Evolutionary conservation across 2,329 filamentous ascomycete genomes (phyloP).

Genomic region (Raffaelea deltoideospora): DNA sequence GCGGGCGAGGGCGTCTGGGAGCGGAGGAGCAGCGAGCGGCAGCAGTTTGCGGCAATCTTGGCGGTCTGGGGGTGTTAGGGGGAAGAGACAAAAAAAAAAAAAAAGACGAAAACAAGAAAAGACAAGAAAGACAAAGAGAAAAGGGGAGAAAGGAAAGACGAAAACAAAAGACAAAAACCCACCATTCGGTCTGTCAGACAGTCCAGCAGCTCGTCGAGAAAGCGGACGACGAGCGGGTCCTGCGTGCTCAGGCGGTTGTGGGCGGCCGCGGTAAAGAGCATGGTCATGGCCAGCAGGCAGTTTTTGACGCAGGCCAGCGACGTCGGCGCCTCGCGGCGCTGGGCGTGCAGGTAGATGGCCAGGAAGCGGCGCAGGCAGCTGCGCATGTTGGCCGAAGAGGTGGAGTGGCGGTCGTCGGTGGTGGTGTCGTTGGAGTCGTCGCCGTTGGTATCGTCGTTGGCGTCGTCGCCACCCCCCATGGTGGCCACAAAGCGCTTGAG

Average conservation of each 20-base stretch:
- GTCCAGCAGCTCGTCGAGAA: slow-evolving; percentile 69
- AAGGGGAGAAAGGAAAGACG: not conserved
- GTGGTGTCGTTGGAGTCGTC: too few species aligned
- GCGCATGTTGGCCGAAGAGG: too few species aligned
- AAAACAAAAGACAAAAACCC: slow-evolving; percentile 8
- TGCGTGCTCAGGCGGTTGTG: slow-evolving; percentile 56
- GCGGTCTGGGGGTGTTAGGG: slow-evolving; percentile 45
- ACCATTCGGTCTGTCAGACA: slow-evolving; percentile 68
- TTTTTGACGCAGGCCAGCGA: slow-evolving; percentile 88
- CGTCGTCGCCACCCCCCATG: slow-evolving; percentile 47
- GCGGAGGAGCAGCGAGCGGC: slow-evolving; percentile 66
- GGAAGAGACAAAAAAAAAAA: not conserved
- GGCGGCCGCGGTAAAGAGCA: slow-evolving; percentile 73
- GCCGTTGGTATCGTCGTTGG: slow-evolving; percentile 17
- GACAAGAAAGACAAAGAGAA: not conserved
- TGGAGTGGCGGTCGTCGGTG: too few species aligned
- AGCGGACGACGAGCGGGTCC: slow-evolving; percentile 60
- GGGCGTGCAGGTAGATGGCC: slow-evolving; percentile 60
- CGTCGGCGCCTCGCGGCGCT: slow-evolving; percentile 58
- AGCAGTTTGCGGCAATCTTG: slow-evolving; percentile 80
- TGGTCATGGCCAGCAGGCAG: slow-evolving; percentile 71
- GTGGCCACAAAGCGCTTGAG: slow-evolving; percentile 80
- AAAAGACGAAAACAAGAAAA: not conserved
- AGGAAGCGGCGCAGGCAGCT: slow-evolving; percentile 73
- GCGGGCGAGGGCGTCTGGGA: slow-evolving; percentile 44